Base-by-base conservation (phyloP, 208 protist genomes). In the Crithidia bombi region DNA sequence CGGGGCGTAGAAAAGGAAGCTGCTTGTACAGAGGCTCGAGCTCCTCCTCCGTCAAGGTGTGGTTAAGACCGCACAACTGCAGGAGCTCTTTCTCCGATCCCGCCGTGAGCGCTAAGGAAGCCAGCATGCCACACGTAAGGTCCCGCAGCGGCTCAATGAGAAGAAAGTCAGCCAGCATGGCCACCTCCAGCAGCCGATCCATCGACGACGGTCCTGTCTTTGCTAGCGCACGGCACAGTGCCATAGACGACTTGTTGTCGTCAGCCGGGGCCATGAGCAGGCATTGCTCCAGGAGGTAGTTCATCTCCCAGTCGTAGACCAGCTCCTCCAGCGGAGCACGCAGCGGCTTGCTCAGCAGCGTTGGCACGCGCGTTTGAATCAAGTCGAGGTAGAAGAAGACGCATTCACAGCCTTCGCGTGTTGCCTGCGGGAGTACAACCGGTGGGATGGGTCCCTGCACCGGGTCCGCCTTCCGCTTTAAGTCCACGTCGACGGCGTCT, bases 121-220 rank as follows among this genome's bases (percentile, higher is more conserved):
- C 87, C 12, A 96, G 44, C 69, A 96, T 86, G 12, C 86, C 87
- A 64, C 90, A 96, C 1, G 82, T 90, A 26, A 96, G 64, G 58
- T 96, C 86, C 7, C 87, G 70, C 46, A 96, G 68, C 12, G 87
- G 79, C 49, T 96, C 87, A 35, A 96, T 83, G 35, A 93, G 69
- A 26, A 96, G 81, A 81, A 96, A 96, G 62, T 96, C 90, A 46
- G 86, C 91, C 15, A 96, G 32, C 84, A 93, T 92, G 33, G 86
- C 86, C n/a, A 96, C 81, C 72, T 96, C 90, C 3, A 93, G 35
- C 4, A 93, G 21, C 7, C 74, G 66, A 66, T 90, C 83, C 36
- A 92, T 61, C 21, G 81, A 65, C 17, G 57, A 52, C 5, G 83
- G 73, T 4, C 82, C 82, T 11, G 58, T 59, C 46, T 76, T 81